These are phyloP conservation scores for Chlorella sp. DNA, from an alignment of 139 green algal species.

Conservation along the genomic window DNA sequence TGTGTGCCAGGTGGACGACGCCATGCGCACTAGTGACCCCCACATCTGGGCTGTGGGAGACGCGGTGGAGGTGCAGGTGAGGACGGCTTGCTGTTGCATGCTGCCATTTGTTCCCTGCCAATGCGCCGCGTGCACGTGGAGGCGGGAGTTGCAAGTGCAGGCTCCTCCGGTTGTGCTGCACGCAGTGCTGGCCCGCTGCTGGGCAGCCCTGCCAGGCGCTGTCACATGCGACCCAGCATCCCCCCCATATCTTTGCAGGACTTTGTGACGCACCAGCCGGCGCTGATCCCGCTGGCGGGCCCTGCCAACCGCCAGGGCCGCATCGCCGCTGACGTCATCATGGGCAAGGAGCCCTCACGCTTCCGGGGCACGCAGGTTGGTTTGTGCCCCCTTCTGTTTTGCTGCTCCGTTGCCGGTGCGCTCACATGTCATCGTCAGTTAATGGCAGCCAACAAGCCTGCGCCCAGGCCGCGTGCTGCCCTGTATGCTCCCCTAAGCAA, in stretches of 20 bases:
- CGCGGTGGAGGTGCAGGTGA: conserved; percentile 48
- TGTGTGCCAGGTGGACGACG: conserved; percentile 56
- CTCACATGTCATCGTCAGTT: too few species aligned
- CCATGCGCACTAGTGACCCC: conserved; percentile 58
- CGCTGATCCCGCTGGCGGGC: conserved; percentile 55
- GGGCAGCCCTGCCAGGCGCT: too few species aligned
- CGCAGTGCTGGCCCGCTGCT: too few species aligned
- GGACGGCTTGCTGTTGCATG: too few species aligned
- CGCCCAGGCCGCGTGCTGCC: too few species aligned
- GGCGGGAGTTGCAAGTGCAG: too few species aligned
- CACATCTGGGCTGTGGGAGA: conserved; percentile 54
- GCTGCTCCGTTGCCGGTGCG: too few species aligned
- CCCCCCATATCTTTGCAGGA: conserved; percentile 2
- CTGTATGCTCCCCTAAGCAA: too few species aligned
- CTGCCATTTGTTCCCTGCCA: neutral
- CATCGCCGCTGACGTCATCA: conserved; percentile 61
- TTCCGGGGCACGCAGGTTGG: conserved; percentile 49
- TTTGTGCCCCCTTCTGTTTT: too few species aligned
- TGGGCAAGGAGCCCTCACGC: conserved; percentile 23
- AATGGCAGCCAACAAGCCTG: too few species aligned
- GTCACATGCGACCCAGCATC: neutral
- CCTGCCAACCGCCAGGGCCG: conserved; percentile 61
- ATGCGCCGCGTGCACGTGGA: too few species aligned
- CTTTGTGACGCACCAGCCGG: conserved; percentile 51
- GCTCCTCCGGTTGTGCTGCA: too few species aligned